These are phyloP conservation scores for Graphilbum sp. DNA, from an alignment of 2,329 filamentous ascomycete species.

Conservation along the genomic window DNA sequence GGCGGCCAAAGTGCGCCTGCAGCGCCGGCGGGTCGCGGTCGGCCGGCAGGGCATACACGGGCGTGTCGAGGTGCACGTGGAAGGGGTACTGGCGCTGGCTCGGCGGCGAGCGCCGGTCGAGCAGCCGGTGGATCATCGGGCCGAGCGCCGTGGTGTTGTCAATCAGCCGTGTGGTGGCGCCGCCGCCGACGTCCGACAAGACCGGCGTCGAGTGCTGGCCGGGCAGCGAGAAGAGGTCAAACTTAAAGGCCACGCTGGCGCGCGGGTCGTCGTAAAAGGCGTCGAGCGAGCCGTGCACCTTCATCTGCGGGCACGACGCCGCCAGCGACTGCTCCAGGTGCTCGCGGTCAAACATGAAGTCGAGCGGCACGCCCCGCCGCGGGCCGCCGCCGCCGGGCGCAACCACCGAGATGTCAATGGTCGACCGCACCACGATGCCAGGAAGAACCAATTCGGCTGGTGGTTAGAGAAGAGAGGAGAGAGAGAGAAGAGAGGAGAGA, in stretches of 20 bases:
- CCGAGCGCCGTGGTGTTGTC: conserved; percentile 13
- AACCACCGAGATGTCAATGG: conserved; percentile 13
- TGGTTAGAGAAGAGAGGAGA: no score
- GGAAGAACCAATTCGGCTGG: conserved; percentile 22
- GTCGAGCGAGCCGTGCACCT: conserved; percentile 17
- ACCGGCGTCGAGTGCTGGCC: conserved; percentile 3
- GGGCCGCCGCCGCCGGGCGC: conserved; percentile 13
- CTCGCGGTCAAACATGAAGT: conserved; percentile 19
- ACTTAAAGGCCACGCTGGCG: conserved; percentile 11
- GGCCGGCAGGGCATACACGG: conserved; percentile 17
- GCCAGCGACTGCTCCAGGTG: conserved; percentile 16
- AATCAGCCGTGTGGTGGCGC: no score
- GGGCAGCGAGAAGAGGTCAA: conserved; percentile 12
- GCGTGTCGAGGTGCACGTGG: conserved; percentile 15
- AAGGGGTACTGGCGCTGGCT: conserved; percentile 17
- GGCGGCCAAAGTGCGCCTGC: conserved; percentile 19
- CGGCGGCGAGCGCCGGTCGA: conserved; percentile 14
- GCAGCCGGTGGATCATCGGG: conserved; percentile 11
- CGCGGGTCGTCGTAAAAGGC: conserved; percentile 18
- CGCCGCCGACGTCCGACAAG: background rate
- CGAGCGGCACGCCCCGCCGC: conserved; percentile 13
- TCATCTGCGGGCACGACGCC: conserved; percentile 20
- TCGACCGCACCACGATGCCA: conserved; percentile 17
- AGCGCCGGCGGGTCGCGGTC: conserved; percentile 15
- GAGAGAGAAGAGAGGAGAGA: no score